Percentiles rank a stretch among this genome's conserved stretches.
phyloP scores from a whole-genome alignment of 169 alveolate genomes.

The Plasmodium inui region DNA sequence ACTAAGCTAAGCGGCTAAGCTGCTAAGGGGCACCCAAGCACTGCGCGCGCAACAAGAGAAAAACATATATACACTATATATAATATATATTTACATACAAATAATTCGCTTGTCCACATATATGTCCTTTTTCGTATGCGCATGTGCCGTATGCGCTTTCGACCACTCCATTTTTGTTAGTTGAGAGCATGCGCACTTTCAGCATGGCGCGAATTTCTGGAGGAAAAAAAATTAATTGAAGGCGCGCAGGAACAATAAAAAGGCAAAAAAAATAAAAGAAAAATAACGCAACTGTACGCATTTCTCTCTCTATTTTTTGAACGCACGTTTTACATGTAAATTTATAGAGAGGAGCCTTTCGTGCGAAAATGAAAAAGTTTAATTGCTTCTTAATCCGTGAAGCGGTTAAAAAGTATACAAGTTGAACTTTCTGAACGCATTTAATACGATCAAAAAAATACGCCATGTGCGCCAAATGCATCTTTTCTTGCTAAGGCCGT shows the following conservation, averaged over 20 bases:
- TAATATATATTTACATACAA: no score
- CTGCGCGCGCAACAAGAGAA: no score
- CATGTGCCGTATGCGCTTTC: background rate
- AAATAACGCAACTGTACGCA: no score
- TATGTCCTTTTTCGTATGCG: background rate
- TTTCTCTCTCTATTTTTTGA: no score
- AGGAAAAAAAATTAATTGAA: background rate
- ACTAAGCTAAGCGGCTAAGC: background rate
- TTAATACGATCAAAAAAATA: background rate
- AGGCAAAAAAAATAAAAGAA: background rate
- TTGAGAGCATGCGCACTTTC: background rate
- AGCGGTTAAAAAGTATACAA: background rate
- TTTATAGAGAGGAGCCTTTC: background rate
- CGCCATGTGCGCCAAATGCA: background rate
- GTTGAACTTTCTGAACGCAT: background rate
- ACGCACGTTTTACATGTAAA: background rate
- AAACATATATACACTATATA: no score
- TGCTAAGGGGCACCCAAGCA: background rate
- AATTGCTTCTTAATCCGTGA: background rate
- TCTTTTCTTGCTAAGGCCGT: background rate
- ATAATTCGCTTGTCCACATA: background rate
- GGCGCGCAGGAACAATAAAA: no score
- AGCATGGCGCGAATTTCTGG: background rate
- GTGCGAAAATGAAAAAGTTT: background rate
- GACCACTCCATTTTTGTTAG: background rate